Percentiles rank a stretch among this genome's conserved stretches.
phyloP scores from a whole-genome alignment of 805 yeast species.

The Cyberlindnera misumaiensis region DNA sequence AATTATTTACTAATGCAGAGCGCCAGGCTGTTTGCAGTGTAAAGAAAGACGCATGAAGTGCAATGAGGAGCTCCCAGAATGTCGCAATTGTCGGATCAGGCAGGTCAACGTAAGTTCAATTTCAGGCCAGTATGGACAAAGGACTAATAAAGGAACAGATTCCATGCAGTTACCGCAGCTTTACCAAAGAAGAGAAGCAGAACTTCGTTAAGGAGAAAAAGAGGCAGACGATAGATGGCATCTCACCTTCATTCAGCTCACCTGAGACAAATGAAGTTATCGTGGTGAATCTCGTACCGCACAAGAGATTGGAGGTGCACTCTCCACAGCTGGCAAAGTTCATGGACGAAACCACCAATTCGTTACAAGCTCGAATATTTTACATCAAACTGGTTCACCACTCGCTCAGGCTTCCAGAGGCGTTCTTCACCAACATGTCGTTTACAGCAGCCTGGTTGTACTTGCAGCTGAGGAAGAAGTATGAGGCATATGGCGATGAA shows the following conservation, averaged over 20 bases:
- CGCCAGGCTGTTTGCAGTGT: constrained; percentile 41
- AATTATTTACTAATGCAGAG: constrained; percentile 12
- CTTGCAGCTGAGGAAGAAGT: constrained; percentile 12
- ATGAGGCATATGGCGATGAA: constrained; percentile 4
- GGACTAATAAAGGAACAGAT: constrained; percentile 5
- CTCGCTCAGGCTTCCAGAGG: constrained; percentile 3
- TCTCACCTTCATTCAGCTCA: constrained; percentile 3
- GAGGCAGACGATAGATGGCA: constrained; percentile 1
- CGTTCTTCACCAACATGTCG: constrained; percentile 7
- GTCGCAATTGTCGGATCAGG: constrained; percentile 35
- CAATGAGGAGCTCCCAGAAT: constrained; percentile 43
- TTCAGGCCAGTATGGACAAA: background rate
- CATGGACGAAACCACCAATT: constrained; percentile 8
- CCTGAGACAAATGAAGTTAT: background rate
- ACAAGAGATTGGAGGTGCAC: constrained; percentile 3
- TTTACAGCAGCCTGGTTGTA: constrained; percentile 13
- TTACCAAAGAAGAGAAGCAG: constrained; percentile 16
- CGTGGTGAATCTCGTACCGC: constrained; percentile 8
- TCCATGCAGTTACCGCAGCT: constrained; percentile 20
- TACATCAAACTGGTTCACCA: constrained; percentile 8
- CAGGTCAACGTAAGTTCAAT: constrained; percentile 17
- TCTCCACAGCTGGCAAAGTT: constrained; percentile 11
- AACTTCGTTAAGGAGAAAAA: constrained; percentile 10
- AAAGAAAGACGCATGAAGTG: constrained; percentile 46
- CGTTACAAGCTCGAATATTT: constrained; percentile 7